Conservation (phyloP, 148 eudicot genomes). For the Salicornia ramosissima region DNA sequence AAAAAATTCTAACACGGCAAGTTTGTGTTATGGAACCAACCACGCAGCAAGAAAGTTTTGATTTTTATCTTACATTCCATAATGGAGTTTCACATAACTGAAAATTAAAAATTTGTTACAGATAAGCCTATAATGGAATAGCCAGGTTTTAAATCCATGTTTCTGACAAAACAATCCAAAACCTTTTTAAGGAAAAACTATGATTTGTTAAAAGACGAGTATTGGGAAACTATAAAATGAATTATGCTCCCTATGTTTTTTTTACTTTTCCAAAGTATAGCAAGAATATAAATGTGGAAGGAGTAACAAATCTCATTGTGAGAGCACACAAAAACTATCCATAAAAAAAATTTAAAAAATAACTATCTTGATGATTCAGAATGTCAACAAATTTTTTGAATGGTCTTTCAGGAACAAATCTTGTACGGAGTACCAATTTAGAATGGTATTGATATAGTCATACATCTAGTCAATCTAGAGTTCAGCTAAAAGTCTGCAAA, state of each 20-base stretch:
- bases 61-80: too few relatives aligned
- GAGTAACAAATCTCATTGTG: not conserved
- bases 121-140: too few relatives aligned
- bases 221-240: not conserved
- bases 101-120: too few relatives aligned
- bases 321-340: not conserved
- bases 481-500: not conserved
- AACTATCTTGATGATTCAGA: too few relatives aligned
- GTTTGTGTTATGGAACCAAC: too few relatives aligned
- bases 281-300: not conserved
- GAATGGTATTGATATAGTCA: not conserved
- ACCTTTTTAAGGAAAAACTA: not conserved
- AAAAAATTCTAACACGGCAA: too few relatives aligned
- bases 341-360: not conserved
- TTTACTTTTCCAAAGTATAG: not conserved
- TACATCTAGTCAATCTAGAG: not conserved
- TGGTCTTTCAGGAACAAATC: not conserved
- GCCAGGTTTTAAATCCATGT: too few relatives aligned
- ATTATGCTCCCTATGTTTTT: not conserved
- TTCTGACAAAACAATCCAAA: not conserved
- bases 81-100: too few relatives aligned
- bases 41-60: too few relatives aligned
- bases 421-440: conserved; percentile 1
- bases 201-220: not conserved
- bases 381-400: too few relatives aligned